These are phyloP conservation scores for Tuber aestivum DNA, from an alignment of 495 filamentous ascomycete genomes.

Conservation along the genomic window DNA sequence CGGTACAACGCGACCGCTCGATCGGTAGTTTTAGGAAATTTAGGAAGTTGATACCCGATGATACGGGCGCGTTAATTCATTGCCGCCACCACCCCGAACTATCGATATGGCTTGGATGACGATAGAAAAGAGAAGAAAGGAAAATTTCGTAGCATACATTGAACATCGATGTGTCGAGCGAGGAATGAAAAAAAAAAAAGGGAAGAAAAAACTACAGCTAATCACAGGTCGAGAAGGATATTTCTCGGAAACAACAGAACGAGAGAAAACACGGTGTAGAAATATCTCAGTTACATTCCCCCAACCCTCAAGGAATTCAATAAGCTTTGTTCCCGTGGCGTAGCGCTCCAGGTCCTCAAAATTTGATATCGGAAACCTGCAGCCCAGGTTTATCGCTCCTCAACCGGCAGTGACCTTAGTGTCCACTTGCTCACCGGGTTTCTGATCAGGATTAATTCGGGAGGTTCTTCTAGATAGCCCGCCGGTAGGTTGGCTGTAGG, in stretches of 20 bases:
- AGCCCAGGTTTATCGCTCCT: too few species aligned
- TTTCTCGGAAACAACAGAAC: neutral
- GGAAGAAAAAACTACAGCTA: neutral
- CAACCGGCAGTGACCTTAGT: too few species aligned
- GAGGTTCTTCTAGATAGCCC: too few species aligned
- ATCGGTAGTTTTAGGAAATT: neutral
- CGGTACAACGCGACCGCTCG: too few species aligned
- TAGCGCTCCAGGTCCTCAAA: neutral
- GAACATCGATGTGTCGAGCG: neutral
- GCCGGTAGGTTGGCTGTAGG: too few species aligned
- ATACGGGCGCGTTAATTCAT: neutral
- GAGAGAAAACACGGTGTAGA: neutral
- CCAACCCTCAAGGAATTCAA: neutral
- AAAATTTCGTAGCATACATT: neutral
- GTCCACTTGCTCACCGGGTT: too few species aligned
- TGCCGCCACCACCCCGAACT: neutral
- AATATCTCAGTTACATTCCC: neutral
- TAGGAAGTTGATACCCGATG: neutral
- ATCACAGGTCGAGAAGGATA: neutral
- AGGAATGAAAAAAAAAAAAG: neutral
- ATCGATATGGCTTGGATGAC: neutral
- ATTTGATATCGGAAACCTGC: too few species aligned
- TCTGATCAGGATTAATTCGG: too few species aligned
- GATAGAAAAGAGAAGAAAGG: neutral
- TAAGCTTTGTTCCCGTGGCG: neutral